Evolutionary conservation across 257 asterid genomes (phyloP).

Genomic region (Coffea eugenioides): DNA sequence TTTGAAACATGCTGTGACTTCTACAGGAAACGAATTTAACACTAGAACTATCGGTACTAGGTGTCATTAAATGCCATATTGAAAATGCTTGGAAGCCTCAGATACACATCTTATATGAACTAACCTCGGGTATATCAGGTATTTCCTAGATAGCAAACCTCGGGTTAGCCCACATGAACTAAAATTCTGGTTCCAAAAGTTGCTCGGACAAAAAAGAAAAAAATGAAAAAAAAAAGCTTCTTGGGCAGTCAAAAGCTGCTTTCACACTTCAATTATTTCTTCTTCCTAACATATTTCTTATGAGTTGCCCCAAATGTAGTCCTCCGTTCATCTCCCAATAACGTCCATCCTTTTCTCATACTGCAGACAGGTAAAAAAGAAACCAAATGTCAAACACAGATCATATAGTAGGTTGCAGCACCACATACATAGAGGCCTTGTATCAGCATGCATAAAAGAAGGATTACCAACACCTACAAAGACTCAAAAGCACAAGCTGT

Average conservation of each 20-base stretch:
- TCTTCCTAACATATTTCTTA: constrained; percentile 5
- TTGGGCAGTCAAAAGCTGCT: neutral
- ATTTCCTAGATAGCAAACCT: no score
- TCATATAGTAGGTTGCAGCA: neutral
- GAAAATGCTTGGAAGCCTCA: no score
- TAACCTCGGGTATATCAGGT: no score
- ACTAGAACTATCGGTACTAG: no score
- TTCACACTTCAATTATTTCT: neutral
- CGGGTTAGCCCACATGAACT: no score
- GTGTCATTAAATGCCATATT: no score
- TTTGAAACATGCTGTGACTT: no score
- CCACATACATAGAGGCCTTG: neutral
- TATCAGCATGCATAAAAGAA: neutral
- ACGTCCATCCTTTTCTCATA: constrained; percentile 33
- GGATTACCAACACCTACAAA: neutral
- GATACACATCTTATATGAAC: no score
- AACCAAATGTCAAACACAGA: neutral
- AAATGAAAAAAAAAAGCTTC: no score
- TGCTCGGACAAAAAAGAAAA: no score
- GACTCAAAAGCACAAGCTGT: neutral
- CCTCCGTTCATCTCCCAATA: neutral
- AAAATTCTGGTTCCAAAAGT: no score
- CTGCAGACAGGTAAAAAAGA: constrained; percentile 16
- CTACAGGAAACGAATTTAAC: no score
- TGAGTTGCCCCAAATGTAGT: neutral